These are phyloP conservation scores for Talaromyces islandicus DNA, from an alignment of 2,329 filamentous ascomycete species.

Conservation along the genomic window DNA sequence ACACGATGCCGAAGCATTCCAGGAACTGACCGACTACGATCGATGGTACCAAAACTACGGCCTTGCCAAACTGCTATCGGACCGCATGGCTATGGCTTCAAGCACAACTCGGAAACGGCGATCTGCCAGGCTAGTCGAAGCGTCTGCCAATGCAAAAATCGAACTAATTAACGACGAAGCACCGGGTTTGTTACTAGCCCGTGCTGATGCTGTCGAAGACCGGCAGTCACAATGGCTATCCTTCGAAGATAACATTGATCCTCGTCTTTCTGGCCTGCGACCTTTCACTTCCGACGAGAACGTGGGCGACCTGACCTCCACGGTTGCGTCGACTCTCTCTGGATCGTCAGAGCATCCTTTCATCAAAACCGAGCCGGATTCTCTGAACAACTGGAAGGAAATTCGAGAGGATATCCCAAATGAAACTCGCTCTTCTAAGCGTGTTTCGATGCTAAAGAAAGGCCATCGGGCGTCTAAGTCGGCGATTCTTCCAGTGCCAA, in stretches of 20 bases:
- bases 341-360: background rate
- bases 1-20: conserved; percentile 59
- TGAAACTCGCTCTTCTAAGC: background rate
- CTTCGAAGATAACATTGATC: conserved; percentile 9
- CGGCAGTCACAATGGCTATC: background rate
- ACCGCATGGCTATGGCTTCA: conserved; percentile 67
- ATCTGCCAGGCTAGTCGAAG: conserved; percentile 15
- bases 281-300: background rate
- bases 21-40: conserved; percentile 63
- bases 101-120: conserved; percentile 63
- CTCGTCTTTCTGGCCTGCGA: conserved; percentile 5
- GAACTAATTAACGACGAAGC: background rate
- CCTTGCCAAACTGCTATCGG: conserved; percentile 67
- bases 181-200: background rate
- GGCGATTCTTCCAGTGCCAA: background rate
- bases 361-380: conserved; percentile 2
- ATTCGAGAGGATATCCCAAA: background rate
- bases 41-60: conserved; percentile 69
- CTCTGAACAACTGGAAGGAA: background rate
- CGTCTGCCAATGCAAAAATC: background rate
- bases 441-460: background rate
- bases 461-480: background rate
- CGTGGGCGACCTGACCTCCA: background rate
- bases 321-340: background rate
- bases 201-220: background rate